A percentile compares a stretch with the other conserved stretches of the same genome.
phyloP scores from a whole-genome alignment of 2,329 filamentous ascomycete species.

The Ascochyta fabae region DNA sequence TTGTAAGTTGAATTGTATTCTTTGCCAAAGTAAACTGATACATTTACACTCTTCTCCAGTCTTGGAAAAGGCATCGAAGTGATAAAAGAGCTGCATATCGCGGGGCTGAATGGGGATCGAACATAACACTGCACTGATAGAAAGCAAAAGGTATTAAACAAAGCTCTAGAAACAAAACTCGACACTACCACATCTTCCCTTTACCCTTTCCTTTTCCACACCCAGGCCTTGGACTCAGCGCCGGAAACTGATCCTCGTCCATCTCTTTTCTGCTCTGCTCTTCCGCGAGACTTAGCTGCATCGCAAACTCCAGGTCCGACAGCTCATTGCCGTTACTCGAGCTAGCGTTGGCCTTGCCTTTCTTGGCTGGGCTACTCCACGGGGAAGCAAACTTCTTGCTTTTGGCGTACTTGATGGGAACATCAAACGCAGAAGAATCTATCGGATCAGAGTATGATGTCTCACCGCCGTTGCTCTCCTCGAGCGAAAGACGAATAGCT shows the following conservation, averaged over 20 bases:
- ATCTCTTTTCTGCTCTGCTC: slow-evolving; percentile 57
- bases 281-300: slow-evolving; percentile 68
- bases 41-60: neutral
- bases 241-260: slow-evolving; percentile 38
- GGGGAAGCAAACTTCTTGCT: slow-evolving; percentile 35
- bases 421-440: slow-evolving; percentile 45
- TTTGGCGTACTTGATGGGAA: slow-evolving; percentile 56
- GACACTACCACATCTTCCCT: slow-evolving; percentile 26
- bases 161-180: neutral
- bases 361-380: slow-evolving; percentile 35
- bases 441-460: slow-evolving; percentile 14
- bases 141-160: neutral
- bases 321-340: slow-evolving; percentile 53
- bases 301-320: slow-evolving; percentile 66
- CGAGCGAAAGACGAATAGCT: slow-evolving; percentile 63
- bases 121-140: neutral
- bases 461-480: slow-evolving; percentile 21
- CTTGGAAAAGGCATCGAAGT: neutral
- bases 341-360: slow-evolving; percentile 40
- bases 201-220: slow-evolving; percentile 43
- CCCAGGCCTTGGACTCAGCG: slow-evolving; percentile 29
- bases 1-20: neutral
- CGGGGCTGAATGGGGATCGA: too few species aligned
- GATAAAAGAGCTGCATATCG: neutral
- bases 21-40: neutral